Conservation (phyloP, 179 eudicot genomes). For the Vitellaria paradoxa region DNA sequence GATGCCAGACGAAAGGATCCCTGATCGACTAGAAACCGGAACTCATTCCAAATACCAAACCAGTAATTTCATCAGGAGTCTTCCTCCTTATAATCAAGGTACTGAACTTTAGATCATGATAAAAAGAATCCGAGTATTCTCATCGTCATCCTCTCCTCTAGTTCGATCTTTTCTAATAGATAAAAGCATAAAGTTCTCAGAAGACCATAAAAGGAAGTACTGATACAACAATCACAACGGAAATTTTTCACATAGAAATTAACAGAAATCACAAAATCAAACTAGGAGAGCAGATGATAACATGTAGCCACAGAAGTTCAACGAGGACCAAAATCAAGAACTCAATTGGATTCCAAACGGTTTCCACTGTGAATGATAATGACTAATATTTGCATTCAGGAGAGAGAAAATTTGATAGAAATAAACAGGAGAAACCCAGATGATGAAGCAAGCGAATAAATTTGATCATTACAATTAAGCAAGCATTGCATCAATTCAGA, state of each 20-base stretch:
- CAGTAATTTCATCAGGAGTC: not conserved
- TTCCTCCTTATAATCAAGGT: constrained; percentile 1
- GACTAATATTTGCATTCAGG: too few species aligned
- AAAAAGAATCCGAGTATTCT: not conserved
- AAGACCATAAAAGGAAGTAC: not conserved
- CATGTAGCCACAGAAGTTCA: not conserved
- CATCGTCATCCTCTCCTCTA: not conserved
- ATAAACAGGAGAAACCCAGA: not conserved
- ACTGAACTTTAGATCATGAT: not conserved
- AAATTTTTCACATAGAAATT: not conserved
- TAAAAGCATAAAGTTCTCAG: not conserved
- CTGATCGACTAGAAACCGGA: not conserved
- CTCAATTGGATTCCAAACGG: not conserved
- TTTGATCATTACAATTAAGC: not conserved
- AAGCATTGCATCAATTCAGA: not conserved
- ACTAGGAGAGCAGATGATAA: not conserved
- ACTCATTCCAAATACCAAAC: constrained; percentile 1
- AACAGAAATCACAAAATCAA: not conserved
- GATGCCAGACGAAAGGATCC: not conserved
- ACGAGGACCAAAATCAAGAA: not conserved
- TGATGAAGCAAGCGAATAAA: not conserved
- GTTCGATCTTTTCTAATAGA: not conserved
- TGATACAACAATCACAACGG: not conserved
- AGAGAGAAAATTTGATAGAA: not conserved
- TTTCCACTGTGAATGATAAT: not conserved